These are phyloP conservation scores for Colletotrichum sansevieriae DNA, from an alignment of 2,329 filamentous ascomycete species.

Conservation along the genomic window DNA sequence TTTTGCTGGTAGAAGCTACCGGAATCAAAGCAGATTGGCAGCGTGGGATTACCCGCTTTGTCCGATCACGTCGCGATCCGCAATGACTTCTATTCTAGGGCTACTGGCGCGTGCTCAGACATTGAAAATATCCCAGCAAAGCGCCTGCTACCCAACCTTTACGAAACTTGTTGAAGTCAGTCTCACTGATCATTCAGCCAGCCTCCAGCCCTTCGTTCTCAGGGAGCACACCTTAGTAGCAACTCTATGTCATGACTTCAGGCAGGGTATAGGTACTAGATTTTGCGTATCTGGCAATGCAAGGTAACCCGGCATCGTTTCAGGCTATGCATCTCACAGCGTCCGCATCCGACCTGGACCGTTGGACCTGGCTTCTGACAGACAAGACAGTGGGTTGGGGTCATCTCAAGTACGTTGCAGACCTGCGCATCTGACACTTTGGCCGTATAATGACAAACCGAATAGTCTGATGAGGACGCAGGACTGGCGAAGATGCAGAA, in stretches of 20 bases:
- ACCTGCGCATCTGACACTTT: conserved; percentile 13
- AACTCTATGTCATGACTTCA: conserved; percentile 19
- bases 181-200: conserved; percentile 11
- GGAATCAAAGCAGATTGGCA: neutral
- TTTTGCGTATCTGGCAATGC: neutral
- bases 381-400: conserved; percentile 16
- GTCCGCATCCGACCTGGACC: conserved; percentile 23
- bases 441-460: conserved; percentile 16
- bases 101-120: conserved; percentile 16
- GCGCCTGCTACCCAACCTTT: conserved; percentile 12
- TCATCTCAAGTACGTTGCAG: conserved; percentile 26
- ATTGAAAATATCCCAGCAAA: conserved; percentile 11
- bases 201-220: neutral
- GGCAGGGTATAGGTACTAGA: neutral
- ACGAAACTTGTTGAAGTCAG: conserved; percentile 14
- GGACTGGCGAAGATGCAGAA: neutral
- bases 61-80: neutral
- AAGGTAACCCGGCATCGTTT: conserved; percentile 31
- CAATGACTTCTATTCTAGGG: conserved; percentile 15
- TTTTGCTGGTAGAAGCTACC: too few species aligned
- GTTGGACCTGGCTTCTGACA: conserved; percentile 29
- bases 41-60: neutral
- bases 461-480: conserved; percentile 10
- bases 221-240: too few species aligned
- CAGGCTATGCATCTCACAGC: conserved; percentile 33